These are phyloP conservation scores for Eleusine indica DNA, from an alignment of 176 grass and related monocot species.

Conservation along the genomic window DNA sequence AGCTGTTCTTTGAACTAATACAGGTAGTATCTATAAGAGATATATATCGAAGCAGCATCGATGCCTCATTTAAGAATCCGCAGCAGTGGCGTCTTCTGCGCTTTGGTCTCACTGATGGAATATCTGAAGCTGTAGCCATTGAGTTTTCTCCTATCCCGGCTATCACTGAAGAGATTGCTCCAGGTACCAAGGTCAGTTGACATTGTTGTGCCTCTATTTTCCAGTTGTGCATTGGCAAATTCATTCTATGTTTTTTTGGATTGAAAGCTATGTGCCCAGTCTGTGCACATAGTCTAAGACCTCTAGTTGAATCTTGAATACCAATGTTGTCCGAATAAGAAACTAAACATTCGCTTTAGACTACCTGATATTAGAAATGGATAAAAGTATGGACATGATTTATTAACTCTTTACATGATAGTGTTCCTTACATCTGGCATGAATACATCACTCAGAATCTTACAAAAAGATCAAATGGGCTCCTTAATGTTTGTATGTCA, in stretches of 20 bases:
- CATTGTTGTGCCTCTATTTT: constrained; percentile 14
- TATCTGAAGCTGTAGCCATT: constrained; percentile 65
- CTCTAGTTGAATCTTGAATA: neutral
- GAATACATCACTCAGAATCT: neutral
- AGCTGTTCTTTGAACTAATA: no score
- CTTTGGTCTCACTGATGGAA: constrained; percentile 76
- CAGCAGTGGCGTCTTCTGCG: constrained; percentile 59
- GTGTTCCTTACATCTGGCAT: neutral
- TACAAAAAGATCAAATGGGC: neutral
- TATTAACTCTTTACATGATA: neutral
- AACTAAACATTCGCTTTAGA: neutral
- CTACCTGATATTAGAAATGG: constrained; percentile 3
- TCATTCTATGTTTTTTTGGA: no score
- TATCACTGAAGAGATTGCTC: constrained; percentile 73
- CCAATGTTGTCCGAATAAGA: neutral
- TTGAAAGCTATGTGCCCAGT: no score
- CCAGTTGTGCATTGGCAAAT: neutral
- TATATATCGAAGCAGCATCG: constrained; percentile 73
- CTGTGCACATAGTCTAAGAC: neutral
- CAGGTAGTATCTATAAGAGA: constrained; percentile 83
- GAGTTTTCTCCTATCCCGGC: constrained; percentile 71
- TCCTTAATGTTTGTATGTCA: neutral
- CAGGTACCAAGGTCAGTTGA: constrained; percentile 75
- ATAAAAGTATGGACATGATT: neutral
- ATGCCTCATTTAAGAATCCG: constrained; percentile 67